phyloP scores from a whole-genome alignment of 805 yeast genomes.

The Pichia scutulata region DNA sequence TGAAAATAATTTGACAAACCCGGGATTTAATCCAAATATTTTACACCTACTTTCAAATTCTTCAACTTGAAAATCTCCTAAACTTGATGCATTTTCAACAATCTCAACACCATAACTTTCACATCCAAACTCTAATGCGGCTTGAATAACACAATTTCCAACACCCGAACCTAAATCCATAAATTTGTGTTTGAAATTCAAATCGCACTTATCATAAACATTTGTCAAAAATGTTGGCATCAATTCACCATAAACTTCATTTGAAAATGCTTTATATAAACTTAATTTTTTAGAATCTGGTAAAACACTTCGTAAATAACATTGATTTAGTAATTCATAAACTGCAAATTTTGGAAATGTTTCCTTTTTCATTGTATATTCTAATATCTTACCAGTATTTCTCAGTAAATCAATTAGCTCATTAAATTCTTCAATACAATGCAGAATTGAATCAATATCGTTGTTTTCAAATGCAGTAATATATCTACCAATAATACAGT shows the following conservation, averaged over 20 bases:
- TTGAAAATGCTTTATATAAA: conserved; percentile 78
- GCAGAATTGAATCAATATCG: conserved; percentile 9
- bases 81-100: conserved; percentile 70
- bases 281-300: conserved; percentile 60
- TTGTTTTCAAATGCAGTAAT: conserved; percentile 25
- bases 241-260: conserved; percentile 85
- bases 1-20: conserved; percentile 50
- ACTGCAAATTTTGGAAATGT: conserved; percentile 36
- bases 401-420: conserved; percentile 29
- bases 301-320: conserved; percentile 71
- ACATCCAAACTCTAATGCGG: conserved; percentile 80
- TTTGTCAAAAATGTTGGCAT: conserved; percentile 69
- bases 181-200: conserved; percentile 50
- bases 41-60: conserved; percentile 53
- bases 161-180: conserved; percentile 93
- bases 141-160: conserved; percentile 85
- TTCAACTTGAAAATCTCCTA: conserved; percentile 51
- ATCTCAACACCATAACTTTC: conserved; percentile 85
- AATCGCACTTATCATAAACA: conserved; percentile 52
- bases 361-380: conserved; percentile 11
- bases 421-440: conserved; percentile 38
- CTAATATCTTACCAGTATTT: conserved; percentile 24
- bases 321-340: conserved; percentile 65
- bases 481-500: conserved; percentile 34
- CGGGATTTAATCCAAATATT: conserved; percentile 57